Conservation (phyloP, 768 basidiomycete genomes). For the Lactarius pseudohatsudake region DNA sequence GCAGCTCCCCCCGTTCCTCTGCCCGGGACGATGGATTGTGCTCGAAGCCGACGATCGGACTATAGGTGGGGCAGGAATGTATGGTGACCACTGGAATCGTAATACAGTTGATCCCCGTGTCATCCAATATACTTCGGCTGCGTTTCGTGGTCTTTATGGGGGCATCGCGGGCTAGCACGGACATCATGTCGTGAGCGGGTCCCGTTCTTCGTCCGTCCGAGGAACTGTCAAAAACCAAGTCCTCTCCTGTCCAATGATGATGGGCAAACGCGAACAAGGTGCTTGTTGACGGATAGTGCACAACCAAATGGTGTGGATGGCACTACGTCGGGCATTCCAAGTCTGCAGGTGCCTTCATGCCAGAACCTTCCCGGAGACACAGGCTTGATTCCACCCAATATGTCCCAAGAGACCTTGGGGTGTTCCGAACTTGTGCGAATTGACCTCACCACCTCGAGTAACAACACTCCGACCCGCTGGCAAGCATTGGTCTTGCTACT, state of each 20-base stretch:
- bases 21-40: not conserved
- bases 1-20: not conserved
- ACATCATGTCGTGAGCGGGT: no score
- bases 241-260: no score
- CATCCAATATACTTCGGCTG: not conserved
- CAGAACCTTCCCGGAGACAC: no score
- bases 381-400: no score
- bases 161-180: no score
- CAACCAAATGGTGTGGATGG: not conserved
- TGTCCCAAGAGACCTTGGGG: no score
- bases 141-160: not conserved
- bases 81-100: not conserved
- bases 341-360: no score
- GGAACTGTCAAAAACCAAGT: no score
- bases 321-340: not conserved
- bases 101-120: not conserved
- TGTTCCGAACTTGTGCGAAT: no score
- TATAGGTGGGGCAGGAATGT: not conserved
- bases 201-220: no score
- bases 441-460: not conserved
- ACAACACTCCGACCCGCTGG: not conserved
- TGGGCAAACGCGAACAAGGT: no score
- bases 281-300: not conserved
- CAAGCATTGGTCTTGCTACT: no score
- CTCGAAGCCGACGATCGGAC: not conserved